Base-by-base conservation (phyloP, 495 filamentous ascomycete species). In the Penicillium pulvis region DNA sequence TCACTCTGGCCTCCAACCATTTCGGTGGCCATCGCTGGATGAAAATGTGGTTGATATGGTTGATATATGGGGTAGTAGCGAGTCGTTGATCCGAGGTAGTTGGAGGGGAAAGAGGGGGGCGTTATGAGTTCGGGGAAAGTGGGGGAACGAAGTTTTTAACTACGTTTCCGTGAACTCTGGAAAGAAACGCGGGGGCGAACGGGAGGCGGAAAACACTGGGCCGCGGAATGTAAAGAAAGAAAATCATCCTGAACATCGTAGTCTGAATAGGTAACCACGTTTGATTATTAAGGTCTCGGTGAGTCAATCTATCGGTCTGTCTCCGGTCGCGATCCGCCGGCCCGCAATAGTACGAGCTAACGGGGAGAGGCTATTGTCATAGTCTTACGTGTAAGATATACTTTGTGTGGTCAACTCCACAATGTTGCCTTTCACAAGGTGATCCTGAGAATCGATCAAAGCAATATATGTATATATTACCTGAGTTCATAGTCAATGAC, bases 1-100 rank as follows among this genome's bases (percentile, higher is more conserved):
- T 74, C 68, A 56, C 66, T 68, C 58, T 68, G 71, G 23, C 54
- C 68, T 55, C 66, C 65, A 24, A 68, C 63, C 58, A 66, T 61
- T 63, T 71, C 63, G 30, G 63, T 63, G 41, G 62, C 24, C 72
- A 76, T 76, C 60, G 55, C 58, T 51, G 58, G 28, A 17, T 16
- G 46, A 54, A 19, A 53, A 30, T 45, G 49, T 44, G 44, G 43
- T 47, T 39, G 57, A 24, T 39, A 46, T 44, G 44, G 43, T 47
- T 39, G 57, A 24, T 39, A 46, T 41, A 19, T 46, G 41, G 56
- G 20, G 20, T 23, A 23, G 24, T 52, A 41, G 48, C 12, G 26
- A 55, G 47, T 14, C 19, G 36, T 20, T 42, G 36, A 19, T 42
- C 46, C 23, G 52, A 44, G 41, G 41, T 45, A 53, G 39, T 56